Evolutionary conservation across 345 rosid genomes (phyloP), one percentile per base, ranked within the genome.

Genomic region (Carallia pectinifolia): DNA sequence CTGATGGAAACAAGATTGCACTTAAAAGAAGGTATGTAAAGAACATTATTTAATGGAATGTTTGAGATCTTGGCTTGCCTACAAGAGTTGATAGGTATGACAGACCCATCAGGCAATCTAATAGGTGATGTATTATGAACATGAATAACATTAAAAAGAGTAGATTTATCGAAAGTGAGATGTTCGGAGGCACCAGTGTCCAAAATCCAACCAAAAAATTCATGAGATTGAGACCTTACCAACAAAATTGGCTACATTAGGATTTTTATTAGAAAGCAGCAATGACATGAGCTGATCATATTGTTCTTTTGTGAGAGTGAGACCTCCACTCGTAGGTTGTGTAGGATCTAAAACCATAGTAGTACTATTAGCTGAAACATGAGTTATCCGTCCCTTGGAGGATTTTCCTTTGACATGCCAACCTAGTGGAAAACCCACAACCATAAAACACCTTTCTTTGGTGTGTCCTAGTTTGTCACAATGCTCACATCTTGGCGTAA

Each of bases 261-360:
- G 15, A 30, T 53, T 39, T 39, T 5, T 65, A 50, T 13, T 10
- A 31, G 7, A 48, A 17, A 30, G 7, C 0, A 65, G 19, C 31
- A 65, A 50, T 1, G 40, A 48, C 16, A 64, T 50, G 1, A 48
- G 44, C 0, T 65, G 17, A n/a, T 18, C 31, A 50, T 50, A 47
- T 8, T 48, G 7, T 52, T 47, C 56, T 64, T 65, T 6, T 40
- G 68, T 64, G 37, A 65, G 44, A 8, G n/a, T 65, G 9, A 65
- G 31, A 48, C 16, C 17, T 65, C 17, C 17, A 31, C 31, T 18
- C 18, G 1, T 6, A 15, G 16, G 6, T 1, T 64, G 12, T 6
- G 9, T 54, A n/a, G 9, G 7, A 23, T 33, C 40, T 63, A 4
- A 15, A 17, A 2, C 23, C 18, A 29, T 1, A 37, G 13, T 44